Evolutionary conservation across 2,329 filamentous ascomycete species (phyloP), one percentile per base, ranked within the genome.

Genomic region (Lomentospora prolificans): DNA sequence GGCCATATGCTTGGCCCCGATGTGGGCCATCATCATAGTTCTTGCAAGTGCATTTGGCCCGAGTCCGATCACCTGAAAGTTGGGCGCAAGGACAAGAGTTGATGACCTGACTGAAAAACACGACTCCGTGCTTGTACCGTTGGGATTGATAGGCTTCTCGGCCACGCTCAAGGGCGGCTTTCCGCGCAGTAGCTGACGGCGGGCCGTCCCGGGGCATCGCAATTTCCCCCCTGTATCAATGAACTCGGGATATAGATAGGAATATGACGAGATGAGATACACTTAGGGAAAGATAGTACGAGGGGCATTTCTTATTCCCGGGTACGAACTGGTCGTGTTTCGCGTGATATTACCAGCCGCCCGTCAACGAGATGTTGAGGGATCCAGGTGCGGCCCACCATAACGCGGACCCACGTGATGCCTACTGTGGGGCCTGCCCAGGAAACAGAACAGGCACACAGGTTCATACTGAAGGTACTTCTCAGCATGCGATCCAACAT

Each of bases 1-100:
- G 69, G 7, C 31, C 53, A 3, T 55, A 57, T 8, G 55, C 39
- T 4, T 33, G 14, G 24, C 48, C 52, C 14, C 17, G 28, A 4
- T 39, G 33, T n/a, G 68, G 70, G 9, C 65, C 67, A 28, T 64
- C 63, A 46, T 71, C 67, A 44, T 68, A 73, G 56, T 72, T 61
- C 58, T 74, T 74, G 60, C 72, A 74, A 4, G 58, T 59, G 61
- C 71, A 73, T 50, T 55, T 55, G 14, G 25, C 27, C 17, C 53
- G 25, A 17, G 53, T 19, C 17, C 22, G 44, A 24, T 14, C 53
- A 30, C 22, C 41, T 25, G 39, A 27, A 17, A 9, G 5, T 7
- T 55, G 12, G 28, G 41, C 25, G 31, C 53, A 55, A 8, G 53
- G 27, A n/a, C 53, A 55, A 4, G 53, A 55, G 28, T 55, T 55